Evolutionary conservation across 2,329 filamentous ascomycete genomes (phyloP), one percentile per base, ranked within the genome.

Genomic region (Nannizzia gypsea): DNA sequence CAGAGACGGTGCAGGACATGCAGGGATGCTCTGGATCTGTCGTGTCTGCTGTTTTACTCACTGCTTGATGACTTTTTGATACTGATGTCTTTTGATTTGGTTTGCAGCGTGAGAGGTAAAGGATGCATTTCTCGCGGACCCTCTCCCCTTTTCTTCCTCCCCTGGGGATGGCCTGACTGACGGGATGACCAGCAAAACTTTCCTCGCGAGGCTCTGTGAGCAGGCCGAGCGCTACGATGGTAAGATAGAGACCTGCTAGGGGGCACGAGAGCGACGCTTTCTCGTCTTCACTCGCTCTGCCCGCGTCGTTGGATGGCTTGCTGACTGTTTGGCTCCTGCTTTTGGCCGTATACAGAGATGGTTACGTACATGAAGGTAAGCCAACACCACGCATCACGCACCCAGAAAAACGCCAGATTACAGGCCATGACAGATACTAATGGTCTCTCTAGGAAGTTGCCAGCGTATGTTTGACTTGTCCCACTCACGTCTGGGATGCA

Each of bases 191-290:
- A 96, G 90, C 88, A 97, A 97, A 87, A 97, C 93, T 76, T 97
- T 97, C 85, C 90, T 97, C 78, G 93, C 93, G 79, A 87, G 93
- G 82, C 90, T 99, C 76, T 97, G 93, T 84, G 93, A 97, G 89
- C 93, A 99, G 86, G 93, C 93, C 76, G 93, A 97, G 85, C 92
- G 92, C 76, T 99, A 99, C 81, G 92, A 99, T 92, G 93, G 83
- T 85, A 76, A 77, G 82, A 26, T 6, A 11, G 9, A 11, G 22
- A 26, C 20, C 20, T 13, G 6, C 9, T 3, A 13, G 31, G 1
- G 44, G 6, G 40, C 17, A 13, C 9, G 55, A n/a, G 24, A 22
- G 34, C 20, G 20, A 15, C 38, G 42, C 17, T 58, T 40, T 57
- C 46, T n/a, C n/a, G n/a, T n/a, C n/a, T 40, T 31, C 57, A 22